A percentile compares a stretch with the other conserved stretches of the same genome.
These are phyloP conservation scores for Mucor plumbeus DNA, from an alignment of 371 early-diverging fungal species.

Conservation along the genomic window DNA sequence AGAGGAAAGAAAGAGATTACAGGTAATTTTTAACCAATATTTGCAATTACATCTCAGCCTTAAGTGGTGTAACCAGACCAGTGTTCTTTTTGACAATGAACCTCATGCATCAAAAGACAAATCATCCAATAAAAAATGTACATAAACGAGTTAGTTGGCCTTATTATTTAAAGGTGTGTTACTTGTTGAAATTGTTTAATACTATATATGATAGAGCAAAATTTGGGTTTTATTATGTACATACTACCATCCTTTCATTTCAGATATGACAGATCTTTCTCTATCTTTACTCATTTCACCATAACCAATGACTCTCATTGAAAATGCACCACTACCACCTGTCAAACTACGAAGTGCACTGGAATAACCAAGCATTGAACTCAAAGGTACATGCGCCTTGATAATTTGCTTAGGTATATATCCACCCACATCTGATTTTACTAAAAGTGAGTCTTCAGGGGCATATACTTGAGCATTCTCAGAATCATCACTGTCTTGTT, in stretches of 20 bases:
- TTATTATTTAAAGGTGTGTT: background rate
- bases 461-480: constrained; percentile 52
- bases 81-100: constrained; percentile 20
- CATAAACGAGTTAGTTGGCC: constrained; percentile 17
- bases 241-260: constrained; percentile 54
- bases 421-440: constrained; percentile 35
- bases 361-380: constrained; percentile 90
- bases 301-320: constrained; percentile 88
- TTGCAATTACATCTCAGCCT: constrained; percentile 17
- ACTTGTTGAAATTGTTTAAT: too few relatives aligned
- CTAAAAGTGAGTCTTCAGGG: constrained; percentile 55
- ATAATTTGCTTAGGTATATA: constrained; percentile 57
- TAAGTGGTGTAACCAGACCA: constrained; percentile 22
- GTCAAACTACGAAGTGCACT: constrained; percentile 84
- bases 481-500: constrained; percentile 35
- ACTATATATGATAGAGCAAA: too few relatives aligned
- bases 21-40: constrained; percentile 10
- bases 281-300: constrained; percentile 78
- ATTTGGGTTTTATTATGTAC: background rate
- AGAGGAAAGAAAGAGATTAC: background rate
- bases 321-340: constrained; percentile 82
- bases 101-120: constrained; percentile 18
- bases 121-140: constrained; percentile 15
- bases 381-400: constrained; percentile 80
- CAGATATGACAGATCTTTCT: constrained; percentile 71